Conservation (phyloP, 306 rosid genomes). For the Vigna hirtella region DNA sequence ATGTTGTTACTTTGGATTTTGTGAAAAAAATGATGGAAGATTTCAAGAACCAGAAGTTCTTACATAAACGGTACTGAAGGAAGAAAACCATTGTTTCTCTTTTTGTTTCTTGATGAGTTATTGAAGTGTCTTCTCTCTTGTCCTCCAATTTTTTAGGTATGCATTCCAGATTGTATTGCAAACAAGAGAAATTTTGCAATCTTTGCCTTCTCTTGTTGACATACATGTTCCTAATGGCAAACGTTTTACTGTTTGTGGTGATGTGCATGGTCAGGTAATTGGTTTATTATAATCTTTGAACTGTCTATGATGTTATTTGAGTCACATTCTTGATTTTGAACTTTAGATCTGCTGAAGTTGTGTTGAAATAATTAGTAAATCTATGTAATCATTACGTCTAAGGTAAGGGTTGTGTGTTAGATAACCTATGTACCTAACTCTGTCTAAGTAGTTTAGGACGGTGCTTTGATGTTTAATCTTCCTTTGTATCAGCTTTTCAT, state of each 20-base stretch:
- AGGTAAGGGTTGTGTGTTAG: no score
- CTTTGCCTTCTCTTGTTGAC: conserved; percentile 93
- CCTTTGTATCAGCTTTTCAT: no score
- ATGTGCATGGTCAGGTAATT: conserved; percentile 98
- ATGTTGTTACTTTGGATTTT: conserved; percentile 85
- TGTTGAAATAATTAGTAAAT: no score
- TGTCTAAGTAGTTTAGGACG: no score
- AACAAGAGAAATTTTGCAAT: conserved; percentile 75
- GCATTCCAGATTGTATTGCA: conserved; percentile 97
- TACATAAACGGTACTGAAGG: conserved; percentile 83
- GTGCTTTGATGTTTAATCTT: no score
- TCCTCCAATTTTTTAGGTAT: conserved; percentile 62
- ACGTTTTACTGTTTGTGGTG: conserved; percentile 96
- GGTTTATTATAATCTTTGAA: conserved; percentile 36
- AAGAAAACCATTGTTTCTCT: conserved; percentile 19
- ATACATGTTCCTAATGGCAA: conserved; percentile 74
- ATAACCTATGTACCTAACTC: no score
- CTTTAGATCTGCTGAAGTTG: conserved; percentile 1
- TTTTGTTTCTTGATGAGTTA: conserved; percentile 35
- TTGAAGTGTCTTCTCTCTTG: conserved; percentile 34
- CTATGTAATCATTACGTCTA: no score
- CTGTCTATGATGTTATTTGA: conserved; percentile 29
- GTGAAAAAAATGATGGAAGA: conserved; percentile 97
- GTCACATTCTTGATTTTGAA: conserved; percentile 22
- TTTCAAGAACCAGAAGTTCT: conserved; percentile 86